Conservation (phyloP, 1,284 basidiomycete species). For the Sphagnurus paluster region DNA sequence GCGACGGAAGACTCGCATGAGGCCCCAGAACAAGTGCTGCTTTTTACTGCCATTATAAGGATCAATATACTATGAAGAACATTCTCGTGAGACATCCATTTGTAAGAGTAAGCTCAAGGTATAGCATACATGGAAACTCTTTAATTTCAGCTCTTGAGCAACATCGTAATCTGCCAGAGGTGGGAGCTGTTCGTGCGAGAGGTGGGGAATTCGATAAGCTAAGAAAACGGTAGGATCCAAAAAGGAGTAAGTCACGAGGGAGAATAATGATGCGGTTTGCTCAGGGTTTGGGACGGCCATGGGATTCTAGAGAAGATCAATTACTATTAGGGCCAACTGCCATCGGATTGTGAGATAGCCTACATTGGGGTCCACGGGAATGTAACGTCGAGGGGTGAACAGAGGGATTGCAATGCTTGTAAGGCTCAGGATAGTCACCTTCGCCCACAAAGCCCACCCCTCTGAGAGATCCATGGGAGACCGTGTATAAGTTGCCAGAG, state of each 20-base stretch:
- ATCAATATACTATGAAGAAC: constrained; percentile 39
- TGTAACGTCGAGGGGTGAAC: constrained; percentile 41
- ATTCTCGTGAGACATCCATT: constrained; percentile 39
- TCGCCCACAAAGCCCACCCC: constrained; percentile 38
- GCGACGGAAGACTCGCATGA: constrained; percentile 32
- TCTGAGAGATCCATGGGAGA: constrained; percentile 33
- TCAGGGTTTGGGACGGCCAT: constrained; percentile 55
- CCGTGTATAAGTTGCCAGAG: constrained; percentile 49
- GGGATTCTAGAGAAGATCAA: constrained; percentile 39
- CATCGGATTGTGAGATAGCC: constrained; percentile 1
- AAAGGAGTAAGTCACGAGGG: constrained; percentile 57
- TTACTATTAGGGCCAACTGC: constrained; percentile 6
- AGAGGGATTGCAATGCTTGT: constrained; percentile 38
- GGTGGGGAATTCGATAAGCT: constrained; percentile 42
- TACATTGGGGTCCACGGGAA: constrained; percentile 46
- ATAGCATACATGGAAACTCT: constrained; percentile 37
- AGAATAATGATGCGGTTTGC: constrained; percentile 63
- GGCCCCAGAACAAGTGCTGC: constrained; percentile 36
- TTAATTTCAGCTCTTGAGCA: constrained; percentile 33
- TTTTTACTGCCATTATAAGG: constrained; percentile 31
- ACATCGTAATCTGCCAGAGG: constrained; percentile 61
- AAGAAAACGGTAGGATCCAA: constrained; percentile 51
- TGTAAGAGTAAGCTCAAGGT: constrained; percentile 9
- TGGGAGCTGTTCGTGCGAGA: constrained; percentile 48
- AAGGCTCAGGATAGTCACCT: constrained; percentile 32